These are phyloP conservation scores for Mesembryanthemum crystallinum DNA, from an alignment of 148 eudicot species.

Conservation along the genomic window DNA sequence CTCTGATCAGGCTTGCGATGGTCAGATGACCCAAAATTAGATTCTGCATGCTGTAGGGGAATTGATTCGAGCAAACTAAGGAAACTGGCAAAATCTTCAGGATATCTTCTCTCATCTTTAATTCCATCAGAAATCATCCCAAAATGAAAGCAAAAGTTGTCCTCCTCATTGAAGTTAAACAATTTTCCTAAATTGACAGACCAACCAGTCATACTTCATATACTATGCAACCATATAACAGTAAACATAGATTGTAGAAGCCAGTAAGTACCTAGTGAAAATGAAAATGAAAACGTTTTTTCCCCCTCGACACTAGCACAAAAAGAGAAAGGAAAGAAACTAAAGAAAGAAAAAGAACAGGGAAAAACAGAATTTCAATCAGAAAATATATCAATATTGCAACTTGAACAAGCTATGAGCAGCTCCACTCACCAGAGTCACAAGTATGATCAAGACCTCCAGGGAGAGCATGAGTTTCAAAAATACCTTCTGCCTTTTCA, in stretches of 20 bases:
- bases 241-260: neutral
- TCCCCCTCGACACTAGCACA: neutral
- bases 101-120: conserved; percentile 56
- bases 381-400: conserved; percentile 8
- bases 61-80: conserved; percentile 82
- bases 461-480: conserved; percentile 63
- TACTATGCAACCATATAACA: neutral
- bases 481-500: conserved; percentile 35
- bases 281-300: neutral
- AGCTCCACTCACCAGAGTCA: conserved; percentile 43
- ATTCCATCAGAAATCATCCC: conserved; percentile 58
- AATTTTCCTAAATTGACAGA: conserved; percentile 52
- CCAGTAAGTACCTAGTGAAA: neutral
- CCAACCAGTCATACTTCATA: conserved; percentile 13
- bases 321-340: neutral
- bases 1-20: conserved; percentile 58
- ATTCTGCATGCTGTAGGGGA: conserved; percentile 58
- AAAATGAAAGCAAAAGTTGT: conserved; percentile 50
- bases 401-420: conserved; percentile 8
- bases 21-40: conserved; percentile 53
- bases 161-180: conserved; percentile 48
- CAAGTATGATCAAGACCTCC: conserved; percentile 39
- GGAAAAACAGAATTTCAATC: neutral
- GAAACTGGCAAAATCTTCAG: conserved; percentile 75
- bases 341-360: neutral